Base-by-base conservation (phyloP, 345 rosid genomes). In the Bruguiera parviflora region DNA sequence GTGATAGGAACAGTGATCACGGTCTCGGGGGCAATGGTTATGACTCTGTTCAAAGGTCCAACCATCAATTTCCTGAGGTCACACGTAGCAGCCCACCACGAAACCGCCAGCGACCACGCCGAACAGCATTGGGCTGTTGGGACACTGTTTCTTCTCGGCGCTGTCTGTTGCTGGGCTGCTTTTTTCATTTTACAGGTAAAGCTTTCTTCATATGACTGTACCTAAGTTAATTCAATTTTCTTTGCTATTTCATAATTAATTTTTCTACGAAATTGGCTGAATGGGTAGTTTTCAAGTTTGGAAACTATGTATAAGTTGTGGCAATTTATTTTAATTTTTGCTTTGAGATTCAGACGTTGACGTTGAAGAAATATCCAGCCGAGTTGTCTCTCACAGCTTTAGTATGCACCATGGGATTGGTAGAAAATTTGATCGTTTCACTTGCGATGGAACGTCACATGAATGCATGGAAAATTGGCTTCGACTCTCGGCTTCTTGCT, bases 1-100 rank as follows among this genome's bases (percentile, higher is more conserved):
- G 81, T 89, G 5, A 15, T 86, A 7, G 98, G 98, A 63, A 94
- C 98, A 10, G 81, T 58, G 3, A 77, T 94, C 49, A 91, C 97
- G 0, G 85, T 91, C 2, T 66, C 69, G 8, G 98, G 98, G 73
- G 96, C 98, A 0, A 89, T 89, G 98, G 91, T 88, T 22, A 94
- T 94, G 98, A 94, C 98, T 2, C 69, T 94, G 46, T 88, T 87
- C 88, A 91, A 86, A 71, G 98, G 98, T 56, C 98, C 97, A 33
- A 78, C 87, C 60, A 58, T 94, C 22, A 73, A 88, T 49, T 76
- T 94, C 39, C 20, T 84, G 1, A 76, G 65, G 62, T 13, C 75
- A 9, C 80, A 79, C 1, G 88, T 86, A 60, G 73, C 58, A 15
- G 33, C 55, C 65, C 77, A 82, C 70, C 80, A 74, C 7, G 82